Evolutionary conservation across 2,329 filamentous ascomycete genomes (phyloP).

Genomic region (Diplodia mutila): DNA sequence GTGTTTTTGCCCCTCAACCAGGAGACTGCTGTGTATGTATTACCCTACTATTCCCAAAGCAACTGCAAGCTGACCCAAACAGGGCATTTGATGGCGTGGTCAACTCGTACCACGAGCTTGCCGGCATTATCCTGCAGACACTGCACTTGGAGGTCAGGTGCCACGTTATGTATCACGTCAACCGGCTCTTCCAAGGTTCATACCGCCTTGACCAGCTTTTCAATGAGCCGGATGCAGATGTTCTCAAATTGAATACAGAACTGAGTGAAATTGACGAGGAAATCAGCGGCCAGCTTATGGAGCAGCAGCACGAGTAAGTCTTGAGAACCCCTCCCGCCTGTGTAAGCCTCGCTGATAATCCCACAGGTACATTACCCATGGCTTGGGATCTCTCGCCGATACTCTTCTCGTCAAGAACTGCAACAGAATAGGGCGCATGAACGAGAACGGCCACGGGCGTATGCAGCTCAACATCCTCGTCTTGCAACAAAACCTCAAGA

Average conservation of each 20-base stretch:
- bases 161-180: slow-evolving; percentile 79
- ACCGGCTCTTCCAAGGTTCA: slow-evolving; percentile 53
- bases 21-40: slow-evolving; percentile 75
- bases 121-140: slow-evolving; percentile 76
- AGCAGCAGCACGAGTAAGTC: slow-evolving; percentile 57
- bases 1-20: slow-evolving; percentile 86
- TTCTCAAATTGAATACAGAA: slow-evolving; percentile 81
- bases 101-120: slow-evolving; percentile 79
- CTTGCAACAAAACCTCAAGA: slow-evolving; percentile 94
- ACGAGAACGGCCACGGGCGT: slow-evolving; percentile 77
- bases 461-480: slow-evolving; percentile 95
- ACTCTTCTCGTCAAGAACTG: slow-evolving; percentile 32
- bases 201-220: slow-evolving; percentile 70
- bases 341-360: neutral
- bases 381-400: slow-evolving; percentile 28
- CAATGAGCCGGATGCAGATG: slow-evolving; percentile 75
- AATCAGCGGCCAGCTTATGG: slow-evolving; percentile 71
- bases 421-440: slow-evolving; percentile 50
- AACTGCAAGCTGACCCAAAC: slow-evolving; percentile 27
- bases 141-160: slow-evolving; percentile 88
- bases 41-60: neutral
- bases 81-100: slow-evolving; percentile 87
- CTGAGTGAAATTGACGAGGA: slow-evolving; percentile 89
- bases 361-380: slow-evolving; percentile 44
- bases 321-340: neutral